These are phyloP conservation scores for Nematocida ausubeli DNA, from an alignment of 371 early-diverging fungal genomes.

Conservation along the genomic window DNA sequence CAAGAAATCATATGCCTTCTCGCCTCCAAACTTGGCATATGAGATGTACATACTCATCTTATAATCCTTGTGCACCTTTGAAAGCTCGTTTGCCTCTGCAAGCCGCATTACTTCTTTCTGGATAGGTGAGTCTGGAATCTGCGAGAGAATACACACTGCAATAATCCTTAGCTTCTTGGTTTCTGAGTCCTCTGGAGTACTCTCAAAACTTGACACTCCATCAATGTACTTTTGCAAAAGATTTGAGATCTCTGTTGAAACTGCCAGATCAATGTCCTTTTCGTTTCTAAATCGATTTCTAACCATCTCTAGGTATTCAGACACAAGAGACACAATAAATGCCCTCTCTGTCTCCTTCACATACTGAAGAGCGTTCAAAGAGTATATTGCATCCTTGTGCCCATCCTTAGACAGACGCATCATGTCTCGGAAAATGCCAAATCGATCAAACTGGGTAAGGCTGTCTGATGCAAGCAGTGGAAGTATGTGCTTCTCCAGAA, in stretches of 20 bases:
- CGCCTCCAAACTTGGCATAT: constrained; percentile 30
- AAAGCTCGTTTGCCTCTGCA: background rate
- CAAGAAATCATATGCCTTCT: constrained; percentile 34
- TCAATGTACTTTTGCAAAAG: constrained; percentile 23
- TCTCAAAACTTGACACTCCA: background rate
- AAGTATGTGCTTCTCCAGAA: constrained; percentile 28
- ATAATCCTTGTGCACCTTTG: constrained; percentile 32
- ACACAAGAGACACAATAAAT: background rate
- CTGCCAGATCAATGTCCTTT: constrained; percentile 23
- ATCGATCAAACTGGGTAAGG: constrained; percentile 39
- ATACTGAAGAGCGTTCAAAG: constrained; percentile 11
- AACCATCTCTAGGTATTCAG: constrained; percentile 19
- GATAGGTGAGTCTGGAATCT: background rate
- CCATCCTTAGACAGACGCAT: constrained; percentile 17
- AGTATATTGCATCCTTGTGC: constrained; percentile 17
- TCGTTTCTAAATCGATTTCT: background rate
- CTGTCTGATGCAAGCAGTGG: constrained; percentile 6
- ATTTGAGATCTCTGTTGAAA: constrained; percentile 3
- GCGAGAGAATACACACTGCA: constrained; percentile 27
- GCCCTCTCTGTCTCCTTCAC: constrained; percentile 11
- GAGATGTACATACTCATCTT: constrained; percentile 38
- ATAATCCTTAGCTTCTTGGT: constrained; percentile 23
- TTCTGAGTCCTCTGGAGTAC: constrained; percentile 14
- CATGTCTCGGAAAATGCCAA: constrained; percentile 41
- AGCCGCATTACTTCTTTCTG: constrained; percentile 15